These are phyloP conservation scores for Ophiostoma australiae DNA, from an alignment of 2,329 filamentous ascomycete species.

Conservation along the genomic window DNA sequence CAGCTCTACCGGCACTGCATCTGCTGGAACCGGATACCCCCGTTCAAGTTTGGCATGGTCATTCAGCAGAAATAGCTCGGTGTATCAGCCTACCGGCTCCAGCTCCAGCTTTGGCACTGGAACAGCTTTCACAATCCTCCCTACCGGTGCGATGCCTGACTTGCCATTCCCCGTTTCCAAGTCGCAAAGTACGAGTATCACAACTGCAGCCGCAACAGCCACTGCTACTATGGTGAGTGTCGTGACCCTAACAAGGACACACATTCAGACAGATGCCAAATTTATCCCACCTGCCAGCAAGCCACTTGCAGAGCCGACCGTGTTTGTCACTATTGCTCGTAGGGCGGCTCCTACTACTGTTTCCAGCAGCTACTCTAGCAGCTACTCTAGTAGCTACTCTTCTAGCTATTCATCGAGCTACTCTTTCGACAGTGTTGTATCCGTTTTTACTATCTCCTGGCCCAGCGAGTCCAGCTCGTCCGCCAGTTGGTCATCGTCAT, in stretches of 20 bases:
- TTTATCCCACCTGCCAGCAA: neutral
- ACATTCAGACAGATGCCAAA: neutral
- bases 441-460: neutral
- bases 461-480: neutral
- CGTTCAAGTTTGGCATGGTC: slow-evolving; percentile 1
- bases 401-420: neutral
- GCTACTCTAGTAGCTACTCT: neutral
- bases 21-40: neutral
- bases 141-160: neutral
- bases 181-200: neutral
- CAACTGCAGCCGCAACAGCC: neutral
- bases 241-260: slow-evolving; percentile 1
- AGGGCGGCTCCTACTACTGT: neutral
- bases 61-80: slow-evolving; percentile 1
- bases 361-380: neutral
- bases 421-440: neutral
- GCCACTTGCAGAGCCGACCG: neutral
- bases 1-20: neutral
- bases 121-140: neutral
- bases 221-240: neutral
- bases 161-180: neutral
- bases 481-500: neutral
- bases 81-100: neutral
- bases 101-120: neutral
- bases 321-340: neutral